These are phyloP conservation scores for Panicum miliaceum DNA, from an alignment of 176 grass and related monocot genomes.

Conservation along the genomic window DNA sequence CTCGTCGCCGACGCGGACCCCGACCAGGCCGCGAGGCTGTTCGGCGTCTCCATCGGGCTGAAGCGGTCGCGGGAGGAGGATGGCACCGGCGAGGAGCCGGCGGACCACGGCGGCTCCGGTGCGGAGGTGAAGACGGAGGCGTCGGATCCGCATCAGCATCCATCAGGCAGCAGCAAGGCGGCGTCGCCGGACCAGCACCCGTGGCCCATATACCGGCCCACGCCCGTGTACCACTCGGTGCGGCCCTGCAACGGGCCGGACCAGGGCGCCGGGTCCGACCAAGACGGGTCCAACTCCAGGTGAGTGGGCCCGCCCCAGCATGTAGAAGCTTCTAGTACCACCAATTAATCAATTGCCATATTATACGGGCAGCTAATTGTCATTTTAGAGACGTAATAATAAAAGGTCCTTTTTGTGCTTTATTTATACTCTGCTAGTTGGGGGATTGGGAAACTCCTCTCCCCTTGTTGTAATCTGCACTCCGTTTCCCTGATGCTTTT, in stretches of 20 bases:
- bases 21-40: slow-evolving; percentile 51
- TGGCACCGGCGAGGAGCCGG: slow-evolving; percentile 1
- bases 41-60: slow-evolving; percentile 69
- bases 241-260: slow-evolving; percentile 51
- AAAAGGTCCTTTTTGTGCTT: neutral
- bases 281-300: slow-evolving; percentile 60
- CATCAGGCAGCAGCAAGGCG: slow-evolving; percentile 11
- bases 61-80: slow-evolving; percentile 58
- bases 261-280: slow-evolving; percentile 44
- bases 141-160: slow-evolving; percentile 18
- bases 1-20: slow-evolving; percentile 29
- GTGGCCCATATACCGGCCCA: slow-evolving; percentile 74
- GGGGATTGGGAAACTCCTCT: neutral
- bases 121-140: slow-evolving; percentile 56
- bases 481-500: neutral
- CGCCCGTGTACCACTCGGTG: slow-evolving; percentile 51
- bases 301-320: slow-evolving; percentile 32
- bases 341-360: neutral
- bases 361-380: slow-evolving; percentile 30
- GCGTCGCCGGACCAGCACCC: slow-evolving; percentile 43
- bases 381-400: slow-evolving; percentile 21
- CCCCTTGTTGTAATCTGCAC: slow-evolving; percentile 24
- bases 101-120: neutral
- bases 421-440: slow-evolving; percentile 9
- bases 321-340: slow-evolving; percentile 41